Conservation (phyloP, 2,329 filamentous ascomycete species). For the Sarocladium brachiariae region DNA sequence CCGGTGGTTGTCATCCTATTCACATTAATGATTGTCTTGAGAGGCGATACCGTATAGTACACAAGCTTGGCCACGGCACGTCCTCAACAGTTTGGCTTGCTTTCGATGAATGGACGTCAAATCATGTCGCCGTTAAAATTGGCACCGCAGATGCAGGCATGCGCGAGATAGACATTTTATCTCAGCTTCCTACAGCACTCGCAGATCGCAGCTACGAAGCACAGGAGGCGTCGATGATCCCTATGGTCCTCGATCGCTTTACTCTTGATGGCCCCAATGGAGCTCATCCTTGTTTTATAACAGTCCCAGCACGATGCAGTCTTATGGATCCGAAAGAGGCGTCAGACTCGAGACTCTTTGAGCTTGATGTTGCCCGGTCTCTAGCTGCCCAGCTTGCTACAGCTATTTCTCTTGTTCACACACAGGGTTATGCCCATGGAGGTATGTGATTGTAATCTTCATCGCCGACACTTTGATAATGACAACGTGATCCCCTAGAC, state of each 20-base stretch:
- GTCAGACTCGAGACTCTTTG: slow-evolving; percentile 16
- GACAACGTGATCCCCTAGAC: slow-evolving; percentile 15
- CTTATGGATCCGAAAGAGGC: slow-evolving; percentile 16
- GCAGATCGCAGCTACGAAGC: not conserved
- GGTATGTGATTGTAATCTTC: slow-evolving; percentile 13
- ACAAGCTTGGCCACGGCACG: slow-evolving; percentile 22
- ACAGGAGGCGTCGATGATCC: slow-evolving; percentile 10
- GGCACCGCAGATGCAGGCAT: slow-evolving; percentile 18
- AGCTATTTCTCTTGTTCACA: slow-evolving; percentile 23
- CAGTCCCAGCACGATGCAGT: slow-evolving; percentile 19
- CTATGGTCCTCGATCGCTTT: slow-evolving; percentile 19
- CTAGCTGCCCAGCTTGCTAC: slow-evolving; percentile 21
- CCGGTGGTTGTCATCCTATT: slow-evolving; percentile 32
- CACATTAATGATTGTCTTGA: slow-evolving; percentile 28
- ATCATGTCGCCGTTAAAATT: slow-evolving; percentile 26
- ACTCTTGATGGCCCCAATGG: slow-evolving; percentile 22
- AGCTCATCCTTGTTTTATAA: slow-evolving; percentile 21
- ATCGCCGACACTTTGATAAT: not conserved
- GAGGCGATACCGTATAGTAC: slow-evolving; percentile 18
- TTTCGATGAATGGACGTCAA: slow-evolving; percentile 14
- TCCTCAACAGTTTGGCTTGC: slow-evolving; percentile 29
- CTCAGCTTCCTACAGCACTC: slow-evolving; percentile 6
- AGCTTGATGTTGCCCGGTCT: slow-evolving; percentile 20
- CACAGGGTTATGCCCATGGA: slow-evolving; percentile 25
- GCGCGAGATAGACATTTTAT: slow-evolving; percentile 18